These are phyloP conservation scores for Sphagnum tenellum DNA, from an alignment of 225 moss, liverwort and hornwort species.

Conservation along the genomic window DNA sequence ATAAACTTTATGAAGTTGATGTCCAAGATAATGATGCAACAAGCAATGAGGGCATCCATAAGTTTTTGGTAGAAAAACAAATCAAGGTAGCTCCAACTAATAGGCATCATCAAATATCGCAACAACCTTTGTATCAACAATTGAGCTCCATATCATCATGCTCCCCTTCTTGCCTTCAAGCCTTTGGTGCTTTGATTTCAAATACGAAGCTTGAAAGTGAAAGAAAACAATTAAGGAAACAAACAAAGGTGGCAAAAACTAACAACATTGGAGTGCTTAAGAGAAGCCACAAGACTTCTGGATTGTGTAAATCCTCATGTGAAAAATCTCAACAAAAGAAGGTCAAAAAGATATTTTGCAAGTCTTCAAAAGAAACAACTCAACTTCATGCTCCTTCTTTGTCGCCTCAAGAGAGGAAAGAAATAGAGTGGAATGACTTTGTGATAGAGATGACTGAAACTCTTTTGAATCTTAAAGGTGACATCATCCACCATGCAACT, in stretches of 20 bases:
- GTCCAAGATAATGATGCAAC: conserved; percentile 11
- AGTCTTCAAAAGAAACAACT: too few species aligned
- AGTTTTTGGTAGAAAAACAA: not conserved
- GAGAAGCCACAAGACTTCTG: not conserved
- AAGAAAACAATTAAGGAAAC: conserved; percentile 7
- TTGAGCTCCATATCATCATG: too few species aligned
- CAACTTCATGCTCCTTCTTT: not conserved
- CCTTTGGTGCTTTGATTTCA: too few species aligned
- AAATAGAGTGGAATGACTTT: conserved; percentile 28
- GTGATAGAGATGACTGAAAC: conserved; percentile 30
- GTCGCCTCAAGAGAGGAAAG: conserved; percentile 7
- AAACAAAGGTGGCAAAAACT: conserved; percentile 16
- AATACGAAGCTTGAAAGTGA: too few species aligned
- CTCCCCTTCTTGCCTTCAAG: too few species aligned
- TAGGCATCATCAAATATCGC: too few species aligned
- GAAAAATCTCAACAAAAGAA: too few species aligned
- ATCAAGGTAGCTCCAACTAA: too few species aligned
- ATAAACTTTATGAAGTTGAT: conserved; percentile 3
- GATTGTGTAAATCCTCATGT: too few species aligned
- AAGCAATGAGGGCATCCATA: conserved; percentile 5
- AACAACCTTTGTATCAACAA: too few species aligned
- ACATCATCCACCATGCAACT: too few species aligned
- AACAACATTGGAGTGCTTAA: not conserved
- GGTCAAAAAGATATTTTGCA: too few species aligned
- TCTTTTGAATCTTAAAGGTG: conserved; percentile 21